Percentiles rank a stretch among this genome's conserved stretches.
phyloP scores from a whole-genome alignment of 495 filamentous ascomycete species.

The Cercophora scortea region DNA sequence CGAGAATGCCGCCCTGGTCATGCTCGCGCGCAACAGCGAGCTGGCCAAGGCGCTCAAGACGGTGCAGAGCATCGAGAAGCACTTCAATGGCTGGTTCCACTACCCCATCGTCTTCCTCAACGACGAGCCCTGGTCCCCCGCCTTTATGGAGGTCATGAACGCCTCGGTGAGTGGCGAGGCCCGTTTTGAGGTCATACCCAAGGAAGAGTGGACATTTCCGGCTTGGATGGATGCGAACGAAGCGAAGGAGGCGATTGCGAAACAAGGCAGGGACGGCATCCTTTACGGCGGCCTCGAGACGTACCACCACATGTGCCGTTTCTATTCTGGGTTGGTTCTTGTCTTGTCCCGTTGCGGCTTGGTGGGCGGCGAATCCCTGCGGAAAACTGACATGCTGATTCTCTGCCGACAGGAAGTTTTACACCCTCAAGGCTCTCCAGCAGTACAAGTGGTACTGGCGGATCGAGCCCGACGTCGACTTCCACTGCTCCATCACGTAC shows the following conservation, averaged over 20 bases:
- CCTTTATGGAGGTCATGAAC: slow-evolving; percentile 79
- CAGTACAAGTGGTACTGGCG: slow-evolving; percentile 50
- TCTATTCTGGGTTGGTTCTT: slow-evolving; percentile 77
- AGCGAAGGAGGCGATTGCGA: slow-evolving; percentile 74
- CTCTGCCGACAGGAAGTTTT: slow-evolving; percentile 50
- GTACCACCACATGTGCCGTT: slow-evolving; percentile 96
- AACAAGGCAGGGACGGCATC: slow-evolving; percentile 82
- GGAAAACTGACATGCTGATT: not conserved
- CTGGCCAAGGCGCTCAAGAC: slow-evolving; percentile 83
- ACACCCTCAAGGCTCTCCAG: slow-evolving; percentile 31
- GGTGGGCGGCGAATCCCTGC: too few relatives aligned
- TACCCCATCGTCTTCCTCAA: slow-evolving; percentile 98
- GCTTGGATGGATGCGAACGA: slow-evolving; percentile 75
- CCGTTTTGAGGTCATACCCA: slow-evolving; percentile 65
- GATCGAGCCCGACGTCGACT: slow-evolving; percentile 44
- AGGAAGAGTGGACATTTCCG: slow-evolving; percentile 85
- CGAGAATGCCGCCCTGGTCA: slow-evolving; percentile 89
- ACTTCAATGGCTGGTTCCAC: slow-evolving; percentile 96
- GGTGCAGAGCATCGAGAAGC: slow-evolving; percentile 84
- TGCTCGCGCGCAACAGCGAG: slow-evolving; percentile 89
- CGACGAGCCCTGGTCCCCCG: slow-evolving; percentile 76
- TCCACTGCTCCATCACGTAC: slow-evolving; percentile 47
- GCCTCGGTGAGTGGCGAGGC: slow-evolving; percentile 75
- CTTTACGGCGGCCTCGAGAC: slow-evolving; percentile 98
- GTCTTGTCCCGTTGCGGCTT: not conserved